Conservation (phyloP, 495 filamentous ascomycete species). For the Podospora tetraspora region DNA sequence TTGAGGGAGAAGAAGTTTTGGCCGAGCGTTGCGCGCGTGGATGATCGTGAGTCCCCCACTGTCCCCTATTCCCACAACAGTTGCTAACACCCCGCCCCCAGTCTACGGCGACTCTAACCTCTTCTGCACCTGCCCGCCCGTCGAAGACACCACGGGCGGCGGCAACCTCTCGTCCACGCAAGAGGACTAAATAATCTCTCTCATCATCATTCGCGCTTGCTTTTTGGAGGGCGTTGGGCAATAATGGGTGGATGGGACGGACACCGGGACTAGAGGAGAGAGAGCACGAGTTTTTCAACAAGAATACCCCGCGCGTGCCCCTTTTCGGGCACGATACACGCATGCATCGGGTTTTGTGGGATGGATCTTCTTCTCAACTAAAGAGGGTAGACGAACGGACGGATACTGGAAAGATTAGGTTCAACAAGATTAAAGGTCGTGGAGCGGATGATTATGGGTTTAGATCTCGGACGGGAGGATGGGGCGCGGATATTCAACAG, state of each 20-base stretch:
- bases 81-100: constrained; percentile 36
- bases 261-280: not conserved
- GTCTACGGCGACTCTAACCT: constrained; percentile 90
- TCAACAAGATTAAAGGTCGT: not conserved
- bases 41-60: constrained; percentile 85
- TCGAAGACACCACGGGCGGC: constrained; percentile 52
- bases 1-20: constrained; percentile 97
- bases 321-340: not conserved
- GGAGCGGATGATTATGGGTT: not conserved
- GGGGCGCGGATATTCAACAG: not conserved
- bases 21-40: constrained; percentile 81
- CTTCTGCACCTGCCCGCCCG: constrained; percentile 91
- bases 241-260: not conserved
- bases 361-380: constrained; percentile 9
- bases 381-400: not conserved
- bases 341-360: not conserved
- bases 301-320: not conserved
- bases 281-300: constrained; percentile 9
- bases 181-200: constrained; percentile 8
- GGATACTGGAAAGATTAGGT: not conserved
- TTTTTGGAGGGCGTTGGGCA: not conserved
- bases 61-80: too few relatives aligned
- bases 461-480: not conserved
- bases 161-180: constrained; percentile 23
- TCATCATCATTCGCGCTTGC: not conserved